Conservation (phyloP, 2,329 filamentous ascomycete species). For the Sclerotinia borealis region DNA sequence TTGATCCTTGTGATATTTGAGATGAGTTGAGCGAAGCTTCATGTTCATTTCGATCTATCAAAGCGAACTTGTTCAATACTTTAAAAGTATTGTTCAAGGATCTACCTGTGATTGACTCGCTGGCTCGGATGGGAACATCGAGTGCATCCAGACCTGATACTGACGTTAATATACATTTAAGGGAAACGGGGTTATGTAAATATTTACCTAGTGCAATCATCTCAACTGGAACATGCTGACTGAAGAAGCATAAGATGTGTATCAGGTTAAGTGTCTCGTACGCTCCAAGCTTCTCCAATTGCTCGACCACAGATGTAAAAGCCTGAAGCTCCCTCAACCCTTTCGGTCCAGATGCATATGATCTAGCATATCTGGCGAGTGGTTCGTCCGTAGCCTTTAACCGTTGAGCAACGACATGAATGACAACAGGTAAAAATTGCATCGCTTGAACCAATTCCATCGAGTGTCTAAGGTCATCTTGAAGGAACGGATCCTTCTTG, state of each 20-base stretch:
- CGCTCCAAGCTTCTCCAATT: conserved; percentile 42
- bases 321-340: conserved; percentile 42
- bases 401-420: conserved; percentile 59
- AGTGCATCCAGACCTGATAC: conserved; percentile 40
- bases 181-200: background rate
- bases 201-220: conserved; percentile 52
- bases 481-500: conserved; percentile 46
- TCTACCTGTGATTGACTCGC: conserved; percentile 31
- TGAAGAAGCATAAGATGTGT: conserved; percentile 58
- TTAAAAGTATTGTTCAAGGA: conserved; percentile 42
- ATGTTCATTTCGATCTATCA: conserved; percentile 46
- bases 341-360: conserved; percentile 49
- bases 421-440: conserved; percentile 59
- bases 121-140: conserved; percentile 43
- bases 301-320: conserved; percentile 43
- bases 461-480: conserved; percentile 50
- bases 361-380: conserved; percentile 53
- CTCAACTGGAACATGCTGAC: conserved; percentile 59
- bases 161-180: background rate
- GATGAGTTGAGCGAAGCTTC: conserved; percentile 21
- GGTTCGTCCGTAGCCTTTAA: conserved; percentile 56
- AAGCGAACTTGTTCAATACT: conserved; percentile 45
- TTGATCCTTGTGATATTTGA: conserved; percentile 29
- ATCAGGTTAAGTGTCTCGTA: conserved; percentile 58
- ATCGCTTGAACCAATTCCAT: conserved; percentile 58